These are phyloP conservation scores for Camelina laxa DNA, from an alignment of 345 rosid species.

Conservation along the genomic window DNA sequence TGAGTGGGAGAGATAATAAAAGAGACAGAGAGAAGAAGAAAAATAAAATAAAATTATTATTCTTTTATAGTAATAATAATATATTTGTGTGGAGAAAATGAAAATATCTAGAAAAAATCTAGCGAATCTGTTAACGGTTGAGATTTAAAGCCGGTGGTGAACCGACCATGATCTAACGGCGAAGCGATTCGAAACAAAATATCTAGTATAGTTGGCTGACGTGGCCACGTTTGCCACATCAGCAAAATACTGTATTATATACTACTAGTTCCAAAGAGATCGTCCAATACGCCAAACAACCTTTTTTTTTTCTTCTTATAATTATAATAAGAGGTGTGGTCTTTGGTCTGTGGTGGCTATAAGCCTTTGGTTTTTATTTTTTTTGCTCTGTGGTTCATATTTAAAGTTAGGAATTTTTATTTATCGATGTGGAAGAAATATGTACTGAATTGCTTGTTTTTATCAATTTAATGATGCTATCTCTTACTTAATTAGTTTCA, in stretches of 20 bases:
- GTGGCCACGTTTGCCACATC: constrained; percentile 60
- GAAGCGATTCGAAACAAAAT: constrained; percentile 39
- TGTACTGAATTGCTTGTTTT: no score
- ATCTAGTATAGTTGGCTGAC: constrained; percentile 48
- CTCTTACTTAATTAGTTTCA: no score
- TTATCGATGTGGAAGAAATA: no score
- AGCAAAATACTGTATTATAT: constrained; percentile 28
- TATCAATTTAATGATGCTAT: no score
- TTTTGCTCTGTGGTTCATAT: constrained; percentile 36
- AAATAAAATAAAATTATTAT: not conserved
- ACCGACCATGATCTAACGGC: constrained; percentile 46
- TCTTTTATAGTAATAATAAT: not conserved
- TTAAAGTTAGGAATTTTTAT: constrained; percentile 28
- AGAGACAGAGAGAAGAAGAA: no score
- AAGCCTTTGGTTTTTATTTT: not conserved
- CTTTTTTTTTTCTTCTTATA: constrained; percentile 13
- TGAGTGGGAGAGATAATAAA: constrained; percentile 15
- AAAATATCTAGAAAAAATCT: constrained; percentile 52
- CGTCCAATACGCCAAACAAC: constrained; percentile 33
- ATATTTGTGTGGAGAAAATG: not conserved
- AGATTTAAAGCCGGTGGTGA: not conserved
- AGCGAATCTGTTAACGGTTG: constrained; percentile 46
- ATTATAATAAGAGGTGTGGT: constrained; percentile 27
- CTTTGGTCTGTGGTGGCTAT: constrained; percentile 41
- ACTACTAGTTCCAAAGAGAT: no score